A percentile compares a stretch with the other conserved stretches of the same genome.
These are phyloP conservation scores for Moesziomyces parantarcticus DNA, from an alignment of 1,284 basidiomycete species.

Conservation along the genomic window DNA sequence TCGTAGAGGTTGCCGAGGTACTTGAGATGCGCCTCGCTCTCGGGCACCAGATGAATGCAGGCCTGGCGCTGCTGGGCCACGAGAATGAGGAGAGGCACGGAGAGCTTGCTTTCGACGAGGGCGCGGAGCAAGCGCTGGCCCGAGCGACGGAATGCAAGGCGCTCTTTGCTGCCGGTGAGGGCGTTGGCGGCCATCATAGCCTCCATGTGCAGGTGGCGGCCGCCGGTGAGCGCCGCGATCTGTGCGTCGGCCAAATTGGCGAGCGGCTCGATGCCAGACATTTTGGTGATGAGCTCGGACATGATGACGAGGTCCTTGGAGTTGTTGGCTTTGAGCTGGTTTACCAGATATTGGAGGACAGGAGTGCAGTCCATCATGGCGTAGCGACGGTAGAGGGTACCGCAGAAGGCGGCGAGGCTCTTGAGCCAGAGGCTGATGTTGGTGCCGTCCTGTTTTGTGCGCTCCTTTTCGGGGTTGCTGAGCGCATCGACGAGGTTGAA, in stretches of 20 bases:
- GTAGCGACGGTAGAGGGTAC: constrained; percentile 88
- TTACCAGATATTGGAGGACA: constrained; percentile 87
- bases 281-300: constrained; percentile 90
- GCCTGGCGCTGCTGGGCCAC: constrained; percentile 65
- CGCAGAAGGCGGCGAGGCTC: constrained; percentile 85
- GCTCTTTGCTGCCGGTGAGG: constrained; percentile 47
- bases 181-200: constrained; percentile 71
- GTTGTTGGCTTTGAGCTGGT: constrained; percentile 78
- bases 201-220: constrained; percentile 85
- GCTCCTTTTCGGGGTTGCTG: constrained; percentile 82
- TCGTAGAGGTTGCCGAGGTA: constrained; percentile 65
- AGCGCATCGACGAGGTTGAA: constrained; percentile 86
- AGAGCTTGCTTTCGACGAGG: constrained; percentile 50
- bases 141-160: constrained; percentile 47
- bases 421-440: constrained; percentile 93
- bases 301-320: constrained; percentile 90
- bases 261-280: constrained; percentile 85
- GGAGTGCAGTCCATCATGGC: constrained; percentile 79
- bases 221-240: constrained; percentile 88
- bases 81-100: constrained; percentile 61
- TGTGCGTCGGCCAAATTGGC: constrained; percentile 81
- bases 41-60: constrained; percentile 61
- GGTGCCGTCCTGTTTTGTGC: constrained; percentile 91
- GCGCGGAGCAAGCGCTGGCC: constrained; percentile 54
- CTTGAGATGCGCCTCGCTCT: constrained; percentile 63